phyloP scores from a whole-genome alignment of 2,329 filamentous ascomycete genomes.

The Fusarium sp. region DNA sequence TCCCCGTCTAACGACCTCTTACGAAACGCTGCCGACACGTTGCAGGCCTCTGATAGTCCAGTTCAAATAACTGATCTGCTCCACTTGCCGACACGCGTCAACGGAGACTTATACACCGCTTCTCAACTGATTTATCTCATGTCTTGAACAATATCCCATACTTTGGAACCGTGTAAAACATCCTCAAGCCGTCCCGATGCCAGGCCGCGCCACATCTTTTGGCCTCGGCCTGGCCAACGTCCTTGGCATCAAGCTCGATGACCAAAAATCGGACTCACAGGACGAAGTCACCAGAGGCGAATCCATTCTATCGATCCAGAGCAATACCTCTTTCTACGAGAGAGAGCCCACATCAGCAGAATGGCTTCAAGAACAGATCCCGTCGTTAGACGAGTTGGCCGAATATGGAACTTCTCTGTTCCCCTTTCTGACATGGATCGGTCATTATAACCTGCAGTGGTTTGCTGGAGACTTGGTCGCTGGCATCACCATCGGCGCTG shows the following conservation, averaged over 20 bases:
- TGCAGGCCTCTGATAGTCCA: not conserved
- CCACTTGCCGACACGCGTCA: not conserved
- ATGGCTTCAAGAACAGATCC: conserved; percentile 71
- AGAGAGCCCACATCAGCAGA: conserved; percentile 77
- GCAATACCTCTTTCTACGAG: conserved; percentile 81
- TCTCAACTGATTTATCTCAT: not conserved
- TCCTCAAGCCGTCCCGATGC: conserved; percentile 18
- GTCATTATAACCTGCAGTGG: conserved; percentile 89
- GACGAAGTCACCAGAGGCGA: conserved; percentile 78
- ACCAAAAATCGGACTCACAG: conserved; percentile 52
- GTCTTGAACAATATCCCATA: not conserved
- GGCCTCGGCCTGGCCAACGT: conserved; percentile 78
- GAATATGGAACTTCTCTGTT: conserved; percentile 77
- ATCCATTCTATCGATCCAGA: conserved; percentile 76
- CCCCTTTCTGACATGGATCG: conserved; percentile 89
- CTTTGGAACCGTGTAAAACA: not conserved
- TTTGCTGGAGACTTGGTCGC: conserved; percentile 87
- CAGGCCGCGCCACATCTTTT: conserved; percentile 58
- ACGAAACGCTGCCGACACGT: not conserved
- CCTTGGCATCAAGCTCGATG: conserved; percentile 82
- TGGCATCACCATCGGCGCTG: conserved; percentile 65
- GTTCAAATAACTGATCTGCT: not conserved
- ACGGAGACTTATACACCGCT: not conserved
- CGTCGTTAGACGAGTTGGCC: conserved; percentile 61
- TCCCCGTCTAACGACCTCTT: not conserved